Conservation (phyloP, 2,329 filamentous ascomycete species). For the Pestalotiopsis sp. region DNA sequence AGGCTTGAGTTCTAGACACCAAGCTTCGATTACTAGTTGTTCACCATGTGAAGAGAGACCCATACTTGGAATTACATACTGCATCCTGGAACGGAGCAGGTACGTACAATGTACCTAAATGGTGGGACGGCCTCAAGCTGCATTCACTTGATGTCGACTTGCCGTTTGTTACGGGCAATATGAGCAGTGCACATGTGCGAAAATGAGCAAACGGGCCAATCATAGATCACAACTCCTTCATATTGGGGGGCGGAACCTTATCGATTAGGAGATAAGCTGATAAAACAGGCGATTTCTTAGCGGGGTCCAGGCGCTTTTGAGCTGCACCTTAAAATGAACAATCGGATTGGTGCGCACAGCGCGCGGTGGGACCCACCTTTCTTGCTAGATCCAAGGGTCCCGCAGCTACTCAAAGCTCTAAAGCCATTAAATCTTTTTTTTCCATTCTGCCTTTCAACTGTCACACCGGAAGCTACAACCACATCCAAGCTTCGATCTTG, state of each 20-base stretch:
- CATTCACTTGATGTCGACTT: no score
- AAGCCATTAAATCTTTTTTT: constrained; percentile 5
- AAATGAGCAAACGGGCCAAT: no score
- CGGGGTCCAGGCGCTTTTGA: background rate
- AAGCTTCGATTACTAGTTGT: no score
- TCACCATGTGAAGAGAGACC: no score
- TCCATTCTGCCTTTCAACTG: background rate
- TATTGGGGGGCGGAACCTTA: background rate
- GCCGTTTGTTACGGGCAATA: no score
- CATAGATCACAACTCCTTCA: no score
- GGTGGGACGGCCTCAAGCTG: no score
- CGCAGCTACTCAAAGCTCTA: constrained; percentile 10
- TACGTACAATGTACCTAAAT: no score
- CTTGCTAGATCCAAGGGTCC: background rate
- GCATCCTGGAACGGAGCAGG: no score
- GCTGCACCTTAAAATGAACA: background rate
- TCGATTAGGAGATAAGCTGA: background rate
- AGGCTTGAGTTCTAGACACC: no score
- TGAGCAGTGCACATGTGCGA: no score
- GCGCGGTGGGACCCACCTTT: background rate
- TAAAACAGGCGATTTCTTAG: background rate
- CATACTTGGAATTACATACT: no score
- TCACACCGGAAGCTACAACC: background rate
- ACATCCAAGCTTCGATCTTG: background rate
- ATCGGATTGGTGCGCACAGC: constrained; percentile 13